A percentile compares a stretch with the other conserved stretches of the same genome.
Conservation (phyloP, 2,329 filamentous ascomycete genomes). For the Ophiostoma piceae region DNA sequence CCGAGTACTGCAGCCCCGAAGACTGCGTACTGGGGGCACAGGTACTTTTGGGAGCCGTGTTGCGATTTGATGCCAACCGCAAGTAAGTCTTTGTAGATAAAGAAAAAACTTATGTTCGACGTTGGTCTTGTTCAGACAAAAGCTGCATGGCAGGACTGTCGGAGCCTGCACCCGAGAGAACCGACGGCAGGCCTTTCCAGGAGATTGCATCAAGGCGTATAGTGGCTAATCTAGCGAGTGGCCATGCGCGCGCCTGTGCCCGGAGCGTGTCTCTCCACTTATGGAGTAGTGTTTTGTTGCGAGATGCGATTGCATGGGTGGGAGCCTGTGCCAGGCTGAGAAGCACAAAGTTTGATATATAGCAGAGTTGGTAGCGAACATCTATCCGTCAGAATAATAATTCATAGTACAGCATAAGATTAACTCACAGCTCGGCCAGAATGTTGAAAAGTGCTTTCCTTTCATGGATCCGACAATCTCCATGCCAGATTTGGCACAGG, state of each 20-base stretch:
- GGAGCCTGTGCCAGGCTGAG: slow-evolving; percentile 30
- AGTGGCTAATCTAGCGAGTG: slow-evolving; percentile 29
- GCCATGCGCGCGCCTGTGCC: slow-evolving; percentile 30
- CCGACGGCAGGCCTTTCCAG: slow-evolving; percentile 29
- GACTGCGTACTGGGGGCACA: slow-evolving; percentile 35
- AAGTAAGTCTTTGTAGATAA: no score
- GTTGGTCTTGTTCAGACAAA: neutral
- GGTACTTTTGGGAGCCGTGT: slow-evolving; percentile 30
- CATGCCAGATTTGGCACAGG: slow-evolving; percentile 28
- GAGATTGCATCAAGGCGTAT: slow-evolving; percentile 30
- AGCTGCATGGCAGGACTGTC: slow-evolving; percentile 27
- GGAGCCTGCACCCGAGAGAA: slow-evolving; percentile 26
- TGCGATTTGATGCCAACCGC: slow-evolving; percentile 27
- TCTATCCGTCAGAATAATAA: slow-evolving; percentile 21
- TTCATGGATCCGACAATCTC: slow-evolving; percentile 29
- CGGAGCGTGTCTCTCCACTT: slow-evolving; percentile 30
- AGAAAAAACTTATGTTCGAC: neutral
- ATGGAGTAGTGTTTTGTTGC: slow-evolving; percentile 26
- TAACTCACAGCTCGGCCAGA: slow-evolving; percentile 29
- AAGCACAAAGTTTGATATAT: slow-evolving; percentile 30
- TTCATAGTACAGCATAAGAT: neutral
- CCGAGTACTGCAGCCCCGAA: slow-evolving; percentile 35
- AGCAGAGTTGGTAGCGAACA: slow-evolving; percentile 30
- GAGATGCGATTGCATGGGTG: slow-evolving; percentile 26
- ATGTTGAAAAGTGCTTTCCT: slow-evolving; percentile 30